Evolutionary conservation across 2,329 filamentous ascomycete species (phyloP).

Genomic region (Clonostachys solani): DNA sequence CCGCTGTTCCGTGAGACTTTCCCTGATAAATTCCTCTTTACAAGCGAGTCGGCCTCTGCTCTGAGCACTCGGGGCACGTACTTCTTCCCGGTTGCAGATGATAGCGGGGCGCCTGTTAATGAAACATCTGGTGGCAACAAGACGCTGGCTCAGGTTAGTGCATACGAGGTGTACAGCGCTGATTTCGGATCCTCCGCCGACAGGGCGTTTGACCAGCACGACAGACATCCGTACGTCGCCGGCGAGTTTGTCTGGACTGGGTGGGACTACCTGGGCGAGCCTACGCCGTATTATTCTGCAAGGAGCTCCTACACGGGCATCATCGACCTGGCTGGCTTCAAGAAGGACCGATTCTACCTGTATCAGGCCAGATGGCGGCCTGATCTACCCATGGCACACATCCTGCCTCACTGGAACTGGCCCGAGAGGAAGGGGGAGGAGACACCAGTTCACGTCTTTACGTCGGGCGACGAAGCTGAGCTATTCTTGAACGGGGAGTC

Average conservation of each 20-base stretch:
- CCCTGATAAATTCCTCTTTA: constrained; percentile 41
- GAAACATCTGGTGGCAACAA: constrained; percentile 31
- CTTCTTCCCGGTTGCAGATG: constrained; percentile 42
- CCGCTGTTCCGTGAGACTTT: constrained; percentile 35
- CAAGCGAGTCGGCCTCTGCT: constrained; percentile 35
- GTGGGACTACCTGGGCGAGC: constrained; percentile 45
- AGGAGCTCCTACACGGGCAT: constrained; percentile 53
- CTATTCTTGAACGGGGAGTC: constrained; percentile 47
- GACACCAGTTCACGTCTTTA: constrained; percentile 51
- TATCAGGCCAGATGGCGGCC: constrained; percentile 51
- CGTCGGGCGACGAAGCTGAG: constrained; percentile 47
- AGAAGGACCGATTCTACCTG: constrained; percentile 50
- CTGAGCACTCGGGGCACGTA: constrained; percentile 47
- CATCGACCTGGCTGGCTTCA: constrained; percentile 52
- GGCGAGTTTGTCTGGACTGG: constrained; percentile 51
- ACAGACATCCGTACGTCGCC: constrained; percentile 41
- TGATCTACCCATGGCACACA: constrained; percentile 40
- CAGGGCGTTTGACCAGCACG: constrained; percentile 46
- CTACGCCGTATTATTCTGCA: constrained; percentile 39
- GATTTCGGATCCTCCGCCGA: constrained; percentile 43
- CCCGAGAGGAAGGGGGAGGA: constrained; percentile 36
- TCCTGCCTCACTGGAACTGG: constrained; percentile 55
- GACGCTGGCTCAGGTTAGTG: constrained; percentile 29
- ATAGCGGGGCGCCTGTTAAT: constrained; percentile 28
- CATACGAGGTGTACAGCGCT: constrained; percentile 47